Evolutionary conservation across 768 basidiomycete species (phyloP), one percentile per base, ranked within the genome.

Genomic region (Collybiopsis luxurians): DNA sequence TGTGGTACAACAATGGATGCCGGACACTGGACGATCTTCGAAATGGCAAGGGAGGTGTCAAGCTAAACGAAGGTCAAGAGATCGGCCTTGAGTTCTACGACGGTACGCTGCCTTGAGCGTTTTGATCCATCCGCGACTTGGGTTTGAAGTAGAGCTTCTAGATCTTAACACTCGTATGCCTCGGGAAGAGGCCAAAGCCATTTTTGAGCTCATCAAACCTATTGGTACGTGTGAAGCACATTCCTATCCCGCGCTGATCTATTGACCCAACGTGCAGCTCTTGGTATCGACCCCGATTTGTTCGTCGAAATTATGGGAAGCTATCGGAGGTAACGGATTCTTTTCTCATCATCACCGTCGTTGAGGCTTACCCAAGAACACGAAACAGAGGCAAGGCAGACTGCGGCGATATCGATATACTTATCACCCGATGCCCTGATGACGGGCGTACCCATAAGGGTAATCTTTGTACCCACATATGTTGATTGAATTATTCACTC

Each of bases 301-400:
- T 85, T 82, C 64, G 71, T 97, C 10, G 86, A 94, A 49, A 87
- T 95, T 47, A 95, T 96, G 95, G 95, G 95, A 1, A 93, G 91
- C 60, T 98, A 87, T 68, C 74, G 95, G 63, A 79, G 91, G 89
- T 83, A 60, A 17, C 4, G 2, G 23, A 49, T 64, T 59, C 19
- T 38, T 42, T 49, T 5, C 59, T 40, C 7, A 23, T 40, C n/a
- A 48, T 56, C 19, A 15, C n/a, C n/a, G n/a, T n/a, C n/a, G n/a
- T n/a, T n/a, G n/a, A n/a, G n/a, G n/a, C n/a, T n/a, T n/a, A n/a
- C n/a, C n/a, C n/a, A n/a, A n/a, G n/a, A n/a, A n/a, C n/a, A n/a
- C n/a, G n/a, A n/a, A n/a, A n/a, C n/a, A 91, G 93, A 57, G 92
- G 93, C 4, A 89, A 90, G 67, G 72, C 78, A 0, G 85, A 86